Evolutionary conservation across 257 asterid genomes (phyloP), one percentile per base, ranked within the genome.

Genomic region (Solanum sejunctum): DNA sequence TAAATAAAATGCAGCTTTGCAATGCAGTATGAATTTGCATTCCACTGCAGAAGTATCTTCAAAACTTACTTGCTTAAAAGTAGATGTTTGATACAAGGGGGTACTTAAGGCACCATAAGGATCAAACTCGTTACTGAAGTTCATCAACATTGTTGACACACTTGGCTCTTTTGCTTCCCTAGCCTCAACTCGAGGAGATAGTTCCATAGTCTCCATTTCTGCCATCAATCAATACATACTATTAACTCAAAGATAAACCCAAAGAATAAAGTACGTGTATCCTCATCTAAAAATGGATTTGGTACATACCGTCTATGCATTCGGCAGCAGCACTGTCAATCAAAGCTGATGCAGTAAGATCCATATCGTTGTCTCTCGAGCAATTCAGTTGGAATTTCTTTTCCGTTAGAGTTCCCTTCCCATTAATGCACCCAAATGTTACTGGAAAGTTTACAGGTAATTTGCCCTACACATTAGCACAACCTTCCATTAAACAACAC

Each of bases 41-140:
- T 23, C 10, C 63, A 23, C 63, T 36, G 45, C 18, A 12, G 26
- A 26, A 32, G 64, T 26, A 16, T 61, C 75, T 58, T 16, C 15
- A 84, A 57, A 18, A 67, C 81, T 80, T 87, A 97, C 99, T 95
- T 97, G 99, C 92, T 94, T 97, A 92, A 97, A 97, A 78, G 99
- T 97, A 84, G 99, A 96, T 82, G 99, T 97, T 89, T 95, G 99
- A 88, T 97, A 97, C 17, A 97, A 93, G 85, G 99, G 99, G 4
- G 98, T 97, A 90, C 98, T 97, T 73, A 92, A 43, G 41, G 98
- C 98, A 16, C 83, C 94, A 51, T 93, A 97, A 84, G 98, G 98
- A 90, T 97, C 99, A 86, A 95, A 95, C 13, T 95, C 97, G 56
- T 92, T 93, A 79, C 88, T 63, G 83, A 97, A 97, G 87, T 95